A percentile compares a stretch with the other conserved stretches of the same genome.
These are phyloP conservation scores for Phytophthora cactorum DNA, from an alignment of 352 stramenopile species.

Conservation along the genomic window DNA sequence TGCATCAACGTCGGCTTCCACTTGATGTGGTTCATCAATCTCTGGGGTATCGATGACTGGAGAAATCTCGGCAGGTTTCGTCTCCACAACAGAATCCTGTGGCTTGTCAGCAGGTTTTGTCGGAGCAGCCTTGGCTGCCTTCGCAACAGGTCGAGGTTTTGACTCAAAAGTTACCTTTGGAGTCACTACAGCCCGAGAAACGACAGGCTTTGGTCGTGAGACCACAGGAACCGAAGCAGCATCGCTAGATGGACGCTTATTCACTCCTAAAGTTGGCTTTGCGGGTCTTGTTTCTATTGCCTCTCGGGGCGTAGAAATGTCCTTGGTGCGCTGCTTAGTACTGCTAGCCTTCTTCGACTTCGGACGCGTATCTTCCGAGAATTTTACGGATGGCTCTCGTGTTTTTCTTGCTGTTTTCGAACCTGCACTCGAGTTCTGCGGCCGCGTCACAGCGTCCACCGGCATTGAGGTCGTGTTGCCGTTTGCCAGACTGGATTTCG, in stretches of 20 bases:
- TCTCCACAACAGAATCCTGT: not conserved
- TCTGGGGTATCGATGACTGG: not conserved
- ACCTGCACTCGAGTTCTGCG: conserved; percentile 12
- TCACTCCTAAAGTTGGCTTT: conserved; percentile 13
- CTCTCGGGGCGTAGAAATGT: conserved; percentile 17
- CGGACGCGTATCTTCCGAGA: conserved; percentile 16
- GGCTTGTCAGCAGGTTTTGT: conserved; percentile 6
- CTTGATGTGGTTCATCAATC: conserved; percentile 2
- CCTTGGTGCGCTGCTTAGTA: conserved; percentile 20
- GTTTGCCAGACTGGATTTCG: conserved; percentile 67
- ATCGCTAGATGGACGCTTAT: conserved; percentile 16
- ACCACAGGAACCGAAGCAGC: conserved; percentile 2
- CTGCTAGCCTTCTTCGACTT: conserved; percentile 26
- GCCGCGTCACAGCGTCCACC: conserved; percentile 1
- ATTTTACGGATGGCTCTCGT: conserved; percentile 7
- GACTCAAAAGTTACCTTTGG: conserved; percentile 10
- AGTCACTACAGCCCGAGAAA: conserved; percentile 9
- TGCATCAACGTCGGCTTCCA: not conserved
- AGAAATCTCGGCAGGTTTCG: not conserved
- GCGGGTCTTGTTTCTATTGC: conserved; percentile 13
- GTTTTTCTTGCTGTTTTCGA: conserved; percentile 14
- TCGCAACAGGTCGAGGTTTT: conserved; percentile 19
- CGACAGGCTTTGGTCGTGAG: conserved; percentile 19
- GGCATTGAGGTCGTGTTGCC: conserved; percentile 24
- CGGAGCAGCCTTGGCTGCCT: conserved; percentile 13